Percentiles rank a stretch among this genome's conserved stretches.
Conservation (phyloP, 2,329 filamentous ascomycete genomes). For the Trichoderma atroviride region DNA sequence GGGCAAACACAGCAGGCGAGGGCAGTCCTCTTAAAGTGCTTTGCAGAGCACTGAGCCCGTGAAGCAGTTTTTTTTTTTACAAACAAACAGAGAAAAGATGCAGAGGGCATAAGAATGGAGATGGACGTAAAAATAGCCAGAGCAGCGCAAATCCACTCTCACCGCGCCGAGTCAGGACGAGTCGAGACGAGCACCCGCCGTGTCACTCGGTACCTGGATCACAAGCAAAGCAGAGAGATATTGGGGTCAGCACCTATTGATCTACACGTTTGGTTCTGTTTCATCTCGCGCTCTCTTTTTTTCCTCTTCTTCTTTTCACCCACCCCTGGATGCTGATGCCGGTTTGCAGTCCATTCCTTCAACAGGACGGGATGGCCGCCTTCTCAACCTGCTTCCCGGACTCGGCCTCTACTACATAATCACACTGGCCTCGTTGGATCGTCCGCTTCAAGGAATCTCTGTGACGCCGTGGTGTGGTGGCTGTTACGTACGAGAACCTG, state of each 20-base stretch:
- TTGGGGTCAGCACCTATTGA: background rate
- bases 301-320: background rate
- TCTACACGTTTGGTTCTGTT: background rate
- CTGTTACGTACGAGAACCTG: conserved; percentile 4
- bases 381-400: background rate
- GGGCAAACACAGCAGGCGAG: conserved; percentile 2
- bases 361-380: background rate
- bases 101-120: background rate
- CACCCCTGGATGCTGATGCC: background rate
- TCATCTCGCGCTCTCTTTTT: background rate
- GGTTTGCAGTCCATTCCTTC: background rate
- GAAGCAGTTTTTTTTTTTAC: background rate
- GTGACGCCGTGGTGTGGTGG: conserved; percentile 18
- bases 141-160: background rate
- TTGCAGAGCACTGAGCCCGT: background rate
- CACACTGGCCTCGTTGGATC: background rate
- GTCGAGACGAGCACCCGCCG: background rate
- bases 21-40: background rate
- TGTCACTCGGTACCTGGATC: background rate
- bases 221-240: background rate
- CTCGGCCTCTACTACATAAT: background rate
- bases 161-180: background rate
- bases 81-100: background rate
- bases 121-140: background rate
- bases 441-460: background rate